Base-by-base conservation (phyloP, 83 land plant genomes). In the Picea engelmannii region DNA sequence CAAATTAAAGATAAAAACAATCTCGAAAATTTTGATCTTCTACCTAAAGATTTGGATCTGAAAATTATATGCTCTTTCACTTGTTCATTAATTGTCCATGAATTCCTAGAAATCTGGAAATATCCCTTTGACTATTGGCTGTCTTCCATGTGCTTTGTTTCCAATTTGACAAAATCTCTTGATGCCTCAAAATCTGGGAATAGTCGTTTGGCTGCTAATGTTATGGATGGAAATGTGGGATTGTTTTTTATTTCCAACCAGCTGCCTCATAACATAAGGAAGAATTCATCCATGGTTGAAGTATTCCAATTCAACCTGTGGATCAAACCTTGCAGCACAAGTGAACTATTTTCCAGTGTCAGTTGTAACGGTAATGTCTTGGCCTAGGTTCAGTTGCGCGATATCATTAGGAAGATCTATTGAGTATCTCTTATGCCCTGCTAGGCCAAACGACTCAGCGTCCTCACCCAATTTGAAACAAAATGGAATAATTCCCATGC, bases 381-480 rank as follows among this genome's bases (percentile, higher is more conserved):
- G 98, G 27, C 99, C 99, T 76, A 98, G 99, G 76, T 86, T 89
- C 24, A 95, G 93, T 11, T 92, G 87, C 76, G 82, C 81, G 64
- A 93, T 86, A 65, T 83, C 85, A 62, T 80, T 83, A 17, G 99
- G 99, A 68, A 96, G 91, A 62, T 96, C 89, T 27, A 96, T 95
- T 47, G 93, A 83, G 81, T 84, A 96, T 17, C 89, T 87, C 81
- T 96, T 98, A 82, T 92, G 90, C 42, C 99, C 99, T 31, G 98
- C 95, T 75, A 96, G 84, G 11, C 99, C 98, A 6, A 96, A 90
- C 17, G 96, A 78, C 40, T 96, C 99, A 5, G 98, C 98, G 87
- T 96, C 99, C 86, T 96, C 93, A 60, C 98, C 99, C 60, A 91
- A 16, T 92, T 96, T 95, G 89, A 94, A 96, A 67, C 99, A 96